These are phyloP conservation scores for Trichoderma citrinoviride DNA, from an alignment of 2,329 filamentous ascomycete species.

Conservation along the genomic window DNA sequence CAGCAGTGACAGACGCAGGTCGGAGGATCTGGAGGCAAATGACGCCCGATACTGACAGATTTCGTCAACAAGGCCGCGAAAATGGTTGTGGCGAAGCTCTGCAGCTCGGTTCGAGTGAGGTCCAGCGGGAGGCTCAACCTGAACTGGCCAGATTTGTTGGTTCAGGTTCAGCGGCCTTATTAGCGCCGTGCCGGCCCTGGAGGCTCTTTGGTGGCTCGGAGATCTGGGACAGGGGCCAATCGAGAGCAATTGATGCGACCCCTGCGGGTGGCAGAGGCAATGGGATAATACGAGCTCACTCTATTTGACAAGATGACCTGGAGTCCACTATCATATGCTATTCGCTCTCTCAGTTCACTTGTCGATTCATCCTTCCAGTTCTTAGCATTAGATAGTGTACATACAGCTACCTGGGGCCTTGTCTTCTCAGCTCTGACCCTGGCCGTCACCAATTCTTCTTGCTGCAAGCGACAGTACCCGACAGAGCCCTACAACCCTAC, in stretches of 20 bases:
- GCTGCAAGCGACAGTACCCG: background rate
- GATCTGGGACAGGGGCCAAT: constrained; percentile 21
- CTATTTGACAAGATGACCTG: too few species aligned
- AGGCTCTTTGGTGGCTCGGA: constrained; percentile 11
- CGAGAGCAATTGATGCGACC: constrained; percentile 6
- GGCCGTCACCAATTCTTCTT: background rate
- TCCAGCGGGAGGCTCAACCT: constrained; percentile 17
- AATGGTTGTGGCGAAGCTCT: constrained; percentile 26
- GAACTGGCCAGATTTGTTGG: constrained; percentile 20
- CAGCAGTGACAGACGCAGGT: constrained; percentile 1
- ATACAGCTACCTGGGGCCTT: too few species aligned
- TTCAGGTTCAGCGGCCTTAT: background rate
- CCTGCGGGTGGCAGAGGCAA: background rate
- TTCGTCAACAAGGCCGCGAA: constrained; percentile 25
- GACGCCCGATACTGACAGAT: background rate
- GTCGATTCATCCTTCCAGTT: too few species aligned
- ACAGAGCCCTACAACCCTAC: background rate
- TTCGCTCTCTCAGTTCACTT: too few species aligned
- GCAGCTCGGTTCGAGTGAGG: background rate
- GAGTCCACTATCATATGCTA: too few species aligned
- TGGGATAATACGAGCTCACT: too few species aligned
- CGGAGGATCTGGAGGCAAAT: constrained; percentile 14
- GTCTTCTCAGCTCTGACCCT: background rate
- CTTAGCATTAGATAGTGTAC: too few species aligned
- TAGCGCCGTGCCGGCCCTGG: background rate